These are phyloP conservation scores for Trichoderma sp. DNA, from an alignment of 2,329 filamentous ascomycete genomes.

Conservation along the genomic window DNA sequence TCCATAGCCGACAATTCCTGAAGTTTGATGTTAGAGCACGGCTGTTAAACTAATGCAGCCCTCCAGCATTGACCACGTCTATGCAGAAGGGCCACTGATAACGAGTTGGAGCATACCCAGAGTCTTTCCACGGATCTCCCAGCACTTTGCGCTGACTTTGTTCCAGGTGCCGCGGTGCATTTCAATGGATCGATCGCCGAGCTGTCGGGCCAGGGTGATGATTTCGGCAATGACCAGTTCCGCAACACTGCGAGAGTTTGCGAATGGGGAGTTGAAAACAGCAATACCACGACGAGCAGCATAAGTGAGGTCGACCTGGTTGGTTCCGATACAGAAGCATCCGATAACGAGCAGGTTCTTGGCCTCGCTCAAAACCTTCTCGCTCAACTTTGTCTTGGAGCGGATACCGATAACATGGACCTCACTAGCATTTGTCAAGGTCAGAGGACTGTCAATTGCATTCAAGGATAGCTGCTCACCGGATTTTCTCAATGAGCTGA, in stretches of 20 bases:
- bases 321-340: conserved; percentile 99
- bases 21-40: neutral
- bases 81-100: neutral
- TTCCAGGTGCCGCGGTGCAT: conserved; percentile 96
- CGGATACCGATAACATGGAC: conserved; percentile 97
- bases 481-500: conserved; percentile 94
- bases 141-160: conserved; percentile 94
- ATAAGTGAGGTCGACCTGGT: conserved; percentile 84
- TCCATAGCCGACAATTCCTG: conserved; percentile 90
- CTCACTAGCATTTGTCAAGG: conserved; percentile 55
- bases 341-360: conserved; percentile 94
- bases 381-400: conserved; percentile 93
- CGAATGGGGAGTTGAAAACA: conserved; percentile 98
- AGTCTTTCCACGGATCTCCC: conserved; percentile 98
- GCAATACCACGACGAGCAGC: conserved; percentile 84
- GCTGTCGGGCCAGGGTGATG: conserved; percentile 84
- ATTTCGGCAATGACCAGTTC: conserved; percentile 95
- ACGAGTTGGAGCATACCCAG: conserved; percentile 55
- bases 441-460: neutral
- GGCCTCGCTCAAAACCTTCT: conserved; percentile 79
- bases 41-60: neutral
- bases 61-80: neutral
- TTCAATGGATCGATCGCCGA: conserved; percentile 89
- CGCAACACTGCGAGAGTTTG: conserved; percentile 94
- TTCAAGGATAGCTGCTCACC: conserved; percentile 49